Evolutionary conservation across 345 rosid species (phyloP), one percentile per base, ranked within the genome.

Genomic region (Lepidium aucheri): DNA sequence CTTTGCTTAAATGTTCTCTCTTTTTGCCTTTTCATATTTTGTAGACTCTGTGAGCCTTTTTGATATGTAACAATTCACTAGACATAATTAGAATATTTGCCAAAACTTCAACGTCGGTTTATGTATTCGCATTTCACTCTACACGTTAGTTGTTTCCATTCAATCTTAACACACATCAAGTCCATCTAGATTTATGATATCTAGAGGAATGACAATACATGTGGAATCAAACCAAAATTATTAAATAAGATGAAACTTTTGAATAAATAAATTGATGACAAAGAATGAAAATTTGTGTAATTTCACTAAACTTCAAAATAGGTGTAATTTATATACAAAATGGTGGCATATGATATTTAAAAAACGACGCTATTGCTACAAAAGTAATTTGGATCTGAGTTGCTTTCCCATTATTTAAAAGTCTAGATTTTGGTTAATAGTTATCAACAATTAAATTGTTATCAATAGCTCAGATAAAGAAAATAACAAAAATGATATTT

Each of bases 1-100:
- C 22, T 64, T 68, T 24, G 22, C 70, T 72, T 71, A 50, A 47
- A 30, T 63, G 59, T 54, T 63, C 52, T 47, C 52, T 63, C 65
- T 20, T 20, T 39, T 20, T 39, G 65, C 65, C 44, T 55, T 71
- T 71, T 71, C 70, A 32, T 39, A 20, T 63, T 14, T 47, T 45
- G 36, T 49, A 40, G 33, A 38, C 40, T 42, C 32, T 61, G n/a
- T n/a, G n/a, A n/a, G 26, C 43, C 33, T 32, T n/a, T 38, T 11
- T 7, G 9, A 67, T 56, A 20, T 36, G 43, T 54, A 36, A 43
- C 39, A 38, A 26, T 20, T 8, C 17, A 43, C 5, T 46, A 20
- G 1, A 34, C 47, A 28, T 4, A 41, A 20, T 30, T 17, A 16
- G 8, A 36, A 26, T 46, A 45, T 44, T 44, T 38, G 26, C 56